These are phyloP conservation scores for Lecanicillium sp. DNA, from an alignment of 2,329 filamentous ascomycete species.

Conservation along the genomic window DNA sequence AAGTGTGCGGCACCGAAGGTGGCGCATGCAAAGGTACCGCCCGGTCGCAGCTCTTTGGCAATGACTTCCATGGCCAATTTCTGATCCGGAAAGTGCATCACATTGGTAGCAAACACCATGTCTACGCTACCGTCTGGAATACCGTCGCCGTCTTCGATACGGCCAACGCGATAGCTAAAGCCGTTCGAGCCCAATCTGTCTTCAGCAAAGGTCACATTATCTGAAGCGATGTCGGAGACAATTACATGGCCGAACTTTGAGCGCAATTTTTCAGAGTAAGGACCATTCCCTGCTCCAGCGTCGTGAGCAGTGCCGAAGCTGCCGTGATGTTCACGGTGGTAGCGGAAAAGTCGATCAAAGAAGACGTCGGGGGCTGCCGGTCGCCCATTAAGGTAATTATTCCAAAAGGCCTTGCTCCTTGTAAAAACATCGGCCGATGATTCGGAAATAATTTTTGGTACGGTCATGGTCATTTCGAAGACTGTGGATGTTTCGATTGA, in stretches of 20 bases:
- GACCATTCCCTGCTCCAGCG: slow-evolving; percentile 21
- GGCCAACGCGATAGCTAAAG: slow-evolving; percentile 16
- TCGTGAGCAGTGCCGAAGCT: slow-evolving; percentile 18
- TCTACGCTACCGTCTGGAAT: slow-evolving; percentile 15
- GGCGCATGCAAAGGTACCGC: slow-evolving; percentile 17
- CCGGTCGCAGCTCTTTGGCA: slow-evolving; percentile 15
- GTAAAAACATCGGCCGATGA: no score
- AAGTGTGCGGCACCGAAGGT: slow-evolving; percentile 1
- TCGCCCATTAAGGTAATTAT: slow-evolving; percentile 21
- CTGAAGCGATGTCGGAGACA: slow-evolving; percentile 19
- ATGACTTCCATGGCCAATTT: slow-evolving; percentile 15
- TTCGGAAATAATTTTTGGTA: no score
- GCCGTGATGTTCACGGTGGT: slow-evolving; percentile 18
- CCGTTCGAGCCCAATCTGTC: slow-evolving; percentile 14
- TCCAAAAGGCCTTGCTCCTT: slow-evolving; percentile 21
- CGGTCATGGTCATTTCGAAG: no score
- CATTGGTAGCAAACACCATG: slow-evolving; percentile 17
- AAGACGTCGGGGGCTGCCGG: slow-evolving; percentile 15
- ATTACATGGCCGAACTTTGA: slow-evolving; percentile 19
- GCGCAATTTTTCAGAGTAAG: slow-evolving; percentile 16
- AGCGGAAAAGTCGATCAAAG: slow-evolving; percentile 20
- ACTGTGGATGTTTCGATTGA: no score
- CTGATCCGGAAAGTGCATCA: slow-evolving; percentile 17
- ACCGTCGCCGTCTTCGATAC: slow-evolving; percentile 18
- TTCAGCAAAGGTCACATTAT: slow-evolving; percentile 18